Percentiles rank a stretch among this genome's conserved stretches.
Conservation (phyloP, 768 basidiomycete genomes). For the Lactarius akahatsu region DNA sequence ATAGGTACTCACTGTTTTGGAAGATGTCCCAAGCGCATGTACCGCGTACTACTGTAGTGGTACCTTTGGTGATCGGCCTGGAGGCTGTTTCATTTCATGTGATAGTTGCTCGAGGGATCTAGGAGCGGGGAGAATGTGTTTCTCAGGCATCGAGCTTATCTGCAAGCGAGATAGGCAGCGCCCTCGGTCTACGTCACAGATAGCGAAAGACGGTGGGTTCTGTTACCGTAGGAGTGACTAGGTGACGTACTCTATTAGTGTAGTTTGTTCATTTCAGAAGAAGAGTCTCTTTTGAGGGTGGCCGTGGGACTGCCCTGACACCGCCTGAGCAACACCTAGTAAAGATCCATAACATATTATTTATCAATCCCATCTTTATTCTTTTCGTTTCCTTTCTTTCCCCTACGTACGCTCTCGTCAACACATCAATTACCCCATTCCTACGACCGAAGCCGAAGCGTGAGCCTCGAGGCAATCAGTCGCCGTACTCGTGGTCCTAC, state of each 20-base stretch:
- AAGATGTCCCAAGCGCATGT: conserved; percentile 5
- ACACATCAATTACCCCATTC: conserved; percentile 15
- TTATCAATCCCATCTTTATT: conserved; percentile 2
- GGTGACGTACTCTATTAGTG: conserved; percentile 16
- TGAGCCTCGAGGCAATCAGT: conserved; percentile 26
- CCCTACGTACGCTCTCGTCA: neutral
- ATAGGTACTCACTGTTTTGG: conserved; percentile 9
- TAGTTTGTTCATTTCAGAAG: neutral
- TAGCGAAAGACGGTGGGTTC: conserved; percentile 1
- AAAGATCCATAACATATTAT: neutral
- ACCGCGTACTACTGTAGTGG: neutral
- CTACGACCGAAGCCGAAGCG: conserved; percentile 30
- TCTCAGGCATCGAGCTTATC: conserved; percentile 14
- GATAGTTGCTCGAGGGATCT: conserved; percentile 8
- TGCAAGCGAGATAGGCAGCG: conserved; percentile 1
- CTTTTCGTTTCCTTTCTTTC: neutral
- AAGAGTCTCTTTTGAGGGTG: neutral
- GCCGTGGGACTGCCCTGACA: conserved; percentile 10
- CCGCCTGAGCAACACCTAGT: conserved; percentile 6
- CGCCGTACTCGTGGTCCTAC: conserved; percentile 37
- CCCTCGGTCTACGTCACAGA: conserved; percentile 11
- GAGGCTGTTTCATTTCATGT: conserved; percentile 18
- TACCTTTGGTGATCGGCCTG: neutral
- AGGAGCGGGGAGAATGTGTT: neutral
- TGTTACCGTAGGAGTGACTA: neutral